Percentiles rank a stretch among this genome's conserved stretches.
phyloP scores from a whole-genome alignment of 192 early-diverging fungal genomes.

The Gamsiella multidivaricata region DNA sequence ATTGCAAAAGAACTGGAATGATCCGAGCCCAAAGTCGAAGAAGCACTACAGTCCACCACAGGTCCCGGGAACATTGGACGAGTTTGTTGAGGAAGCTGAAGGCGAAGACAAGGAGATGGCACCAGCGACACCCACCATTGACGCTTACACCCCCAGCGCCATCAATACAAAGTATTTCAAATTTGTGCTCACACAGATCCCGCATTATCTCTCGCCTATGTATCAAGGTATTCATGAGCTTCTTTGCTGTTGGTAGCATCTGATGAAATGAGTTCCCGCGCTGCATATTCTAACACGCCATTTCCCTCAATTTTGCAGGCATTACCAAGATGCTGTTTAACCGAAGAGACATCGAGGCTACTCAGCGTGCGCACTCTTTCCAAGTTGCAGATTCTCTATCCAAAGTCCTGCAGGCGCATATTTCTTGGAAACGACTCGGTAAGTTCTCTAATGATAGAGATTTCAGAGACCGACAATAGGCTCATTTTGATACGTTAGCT shows the following conservation, averaged over 20 bases:
- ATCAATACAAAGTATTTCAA: conserved; percentile 75
- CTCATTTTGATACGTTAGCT: too few relatives aligned
- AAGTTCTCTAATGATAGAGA: conserved; percentile 12
- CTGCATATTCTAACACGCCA: not conserved
- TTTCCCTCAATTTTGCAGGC: conserved; percentile 34
- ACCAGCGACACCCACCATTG: conserved; percentile 29
- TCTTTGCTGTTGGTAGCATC: too few relatives aligned
- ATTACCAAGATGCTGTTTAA: conserved; percentile 70
- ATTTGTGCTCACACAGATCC: conserved; percentile 74
- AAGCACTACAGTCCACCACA: conserved; percentile 31
- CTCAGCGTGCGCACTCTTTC: conserved; percentile 62
- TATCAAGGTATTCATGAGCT: conserved; percentile 75
- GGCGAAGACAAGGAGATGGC: conserved; percentile 31
- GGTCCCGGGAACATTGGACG: conserved; percentile 46
- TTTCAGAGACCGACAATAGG: too few relatives aligned
- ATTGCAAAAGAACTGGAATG: conserved; percentile 79
- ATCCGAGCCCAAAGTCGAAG: conserved; percentile 53
- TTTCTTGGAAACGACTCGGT: conserved; percentile 60
- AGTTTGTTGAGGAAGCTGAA: conserved; percentile 27
- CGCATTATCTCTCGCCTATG: conserved; percentile 67
- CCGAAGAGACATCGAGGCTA: conserved; percentile 62
- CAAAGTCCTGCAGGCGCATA: conserved; percentile 60
- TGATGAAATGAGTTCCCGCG: not conserved
- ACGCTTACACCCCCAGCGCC: conserved; percentile 68
- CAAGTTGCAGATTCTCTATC: conserved; percentile 72